Percentiles rank a stretch among this genome's conserved stretches.
These are phyloP conservation scores for Croton laevigatus DNA, from an alignment of 441 rosid species.

Conservation along the genomic window DNA sequence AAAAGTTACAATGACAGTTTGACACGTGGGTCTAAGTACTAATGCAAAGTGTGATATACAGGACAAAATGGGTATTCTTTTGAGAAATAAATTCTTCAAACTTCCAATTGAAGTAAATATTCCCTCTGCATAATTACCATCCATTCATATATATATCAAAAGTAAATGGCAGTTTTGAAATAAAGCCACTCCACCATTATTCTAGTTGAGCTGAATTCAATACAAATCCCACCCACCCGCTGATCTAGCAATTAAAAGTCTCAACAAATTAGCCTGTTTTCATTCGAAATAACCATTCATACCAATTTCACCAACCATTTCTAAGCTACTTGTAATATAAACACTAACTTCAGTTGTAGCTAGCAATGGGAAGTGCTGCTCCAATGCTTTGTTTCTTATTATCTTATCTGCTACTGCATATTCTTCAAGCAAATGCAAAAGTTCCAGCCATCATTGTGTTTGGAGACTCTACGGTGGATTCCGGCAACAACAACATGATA, in stretches of 20 bases:
- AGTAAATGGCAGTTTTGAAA: neutral
- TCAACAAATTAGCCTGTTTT: slow-evolving; percentile 16
- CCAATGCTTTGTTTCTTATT: slow-evolving; percentile 22
- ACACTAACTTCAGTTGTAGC: neutral
- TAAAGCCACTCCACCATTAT: neutral
- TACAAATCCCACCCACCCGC: neutral
- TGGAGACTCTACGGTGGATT: slow-evolving; percentile 73
- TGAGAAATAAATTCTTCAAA: neutral
- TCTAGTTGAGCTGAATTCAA: neutral
- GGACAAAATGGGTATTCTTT: neutral
- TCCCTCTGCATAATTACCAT: neutral
- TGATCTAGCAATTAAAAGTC: slow-evolving; percentile 13
- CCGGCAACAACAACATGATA: slow-evolving; percentile 67
- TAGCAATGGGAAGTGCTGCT: slow-evolving; percentile 27
- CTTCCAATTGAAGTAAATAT: neutral
- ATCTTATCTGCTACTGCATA: slow-evolving; percentile 32
- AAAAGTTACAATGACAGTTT: too few relatives aligned
- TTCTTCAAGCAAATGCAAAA: slow-evolving; percentile 32
- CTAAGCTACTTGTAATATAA: slow-evolving; percentile 1
- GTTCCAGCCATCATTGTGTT: slow-evolving; percentile 66
- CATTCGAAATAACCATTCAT: slow-evolving; percentile 21
- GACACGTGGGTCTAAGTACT: too few relatives aligned
- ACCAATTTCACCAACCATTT: slow-evolving; percentile 33
- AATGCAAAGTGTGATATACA: neutral
- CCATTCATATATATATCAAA: neutral